Percentiles rank a stretch among this genome's conserved stretches.
These are phyloP conservation scores for Penicillium sp. DNA, from an alignment of 2,329 filamentous ascomycete species.

Conservation along the genomic window DNA sequence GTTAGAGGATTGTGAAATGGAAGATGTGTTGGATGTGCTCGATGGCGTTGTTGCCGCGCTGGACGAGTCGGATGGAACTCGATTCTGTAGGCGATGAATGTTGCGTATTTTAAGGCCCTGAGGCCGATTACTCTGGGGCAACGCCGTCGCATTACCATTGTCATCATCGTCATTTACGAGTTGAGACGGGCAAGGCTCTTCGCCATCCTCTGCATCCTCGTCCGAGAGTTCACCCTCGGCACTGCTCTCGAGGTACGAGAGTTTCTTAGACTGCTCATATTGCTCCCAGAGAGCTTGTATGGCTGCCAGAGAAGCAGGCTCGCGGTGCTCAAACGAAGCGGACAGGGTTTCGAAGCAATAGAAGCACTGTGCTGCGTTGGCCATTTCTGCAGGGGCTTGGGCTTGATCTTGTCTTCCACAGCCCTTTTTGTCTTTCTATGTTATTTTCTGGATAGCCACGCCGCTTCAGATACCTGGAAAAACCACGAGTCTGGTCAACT, in stretches of 20 bases:
- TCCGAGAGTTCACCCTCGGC: constrained; percentile 24
- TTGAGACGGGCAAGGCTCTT: constrained; percentile 6
- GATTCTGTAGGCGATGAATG: constrained; percentile 39
- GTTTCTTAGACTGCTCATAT: constrained; percentile 49
- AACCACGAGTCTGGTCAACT: constrained; percentile 1
- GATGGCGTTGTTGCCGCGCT: constrained; percentile 46
- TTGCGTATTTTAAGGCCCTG: constrained; percentile 35
- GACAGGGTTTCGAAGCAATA: constrained; percentile 89
- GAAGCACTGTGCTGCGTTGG: constrained; percentile 81
- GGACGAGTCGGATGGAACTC: constrained; percentile 43
- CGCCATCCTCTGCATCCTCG: constrained; percentile 37
- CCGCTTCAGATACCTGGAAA: constrained; percentile 12
- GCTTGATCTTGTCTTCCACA: not conserved
- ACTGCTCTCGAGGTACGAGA: constrained; percentile 37
- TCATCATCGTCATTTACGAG: constrained; percentile 36
- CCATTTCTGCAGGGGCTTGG: constrained; percentile 62
- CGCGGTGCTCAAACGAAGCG: constrained; percentile 72
- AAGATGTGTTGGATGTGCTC: constrained; percentile 54
- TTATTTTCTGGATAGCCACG: not conserved
- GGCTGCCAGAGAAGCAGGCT: constrained; percentile 67
- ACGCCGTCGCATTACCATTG: constrained; percentile 22
- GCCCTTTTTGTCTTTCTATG: not conserved
- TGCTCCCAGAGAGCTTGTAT: constrained; percentile 71
- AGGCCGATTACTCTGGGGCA: constrained; percentile 17
- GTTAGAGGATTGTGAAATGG: constrained; percentile 47